Evolutionary conservation across 2,329 filamentous ascomycete species (phyloP).

Genomic region (Tolypocladium amazonense): DNA sequence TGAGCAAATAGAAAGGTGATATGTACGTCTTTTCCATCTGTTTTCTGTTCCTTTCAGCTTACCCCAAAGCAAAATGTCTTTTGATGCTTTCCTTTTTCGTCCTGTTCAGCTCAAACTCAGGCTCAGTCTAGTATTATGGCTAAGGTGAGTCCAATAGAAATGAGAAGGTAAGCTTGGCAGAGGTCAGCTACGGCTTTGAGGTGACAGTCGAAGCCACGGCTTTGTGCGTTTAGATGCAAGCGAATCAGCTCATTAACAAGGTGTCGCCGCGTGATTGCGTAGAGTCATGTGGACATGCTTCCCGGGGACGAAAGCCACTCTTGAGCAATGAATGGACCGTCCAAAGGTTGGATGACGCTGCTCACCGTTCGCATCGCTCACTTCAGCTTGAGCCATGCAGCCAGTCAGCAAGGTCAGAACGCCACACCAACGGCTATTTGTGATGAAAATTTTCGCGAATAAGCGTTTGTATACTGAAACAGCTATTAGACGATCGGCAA

Average conservation of each 20-base stretch:
- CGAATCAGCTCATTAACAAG: background rate
- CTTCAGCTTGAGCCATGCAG: background rate
- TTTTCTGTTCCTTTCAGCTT: too few relatives aligned
- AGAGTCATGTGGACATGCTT: background rate
- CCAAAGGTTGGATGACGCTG: background rate
- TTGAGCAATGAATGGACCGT: background rate
- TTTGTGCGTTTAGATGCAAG: background rate
- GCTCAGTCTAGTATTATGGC: too few relatives aligned
- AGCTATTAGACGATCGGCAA: too few relatives aligned
- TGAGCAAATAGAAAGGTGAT: too few relatives aligned
- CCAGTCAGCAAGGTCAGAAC: background rate
- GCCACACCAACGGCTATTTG: background rate
- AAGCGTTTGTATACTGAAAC: background rate
- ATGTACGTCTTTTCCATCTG: too few relatives aligned
- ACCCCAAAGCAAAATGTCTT: too few relatives aligned
- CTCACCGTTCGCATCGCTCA: background rate
- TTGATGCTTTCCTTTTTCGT: too few relatives aligned
- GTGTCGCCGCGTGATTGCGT: background rate
- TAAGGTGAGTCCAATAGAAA: background rate
- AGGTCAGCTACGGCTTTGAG: background rate
- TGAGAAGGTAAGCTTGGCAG: background rate
- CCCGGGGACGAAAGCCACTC: background rate
- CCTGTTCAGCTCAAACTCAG: too few relatives aligned
- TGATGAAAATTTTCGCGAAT: background rate
- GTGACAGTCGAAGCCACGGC: background rate